phyloP scores from a whole-genome alignment of 2,329 filamentous ascomycete species.

The Zasmidium cellare region DNA sequence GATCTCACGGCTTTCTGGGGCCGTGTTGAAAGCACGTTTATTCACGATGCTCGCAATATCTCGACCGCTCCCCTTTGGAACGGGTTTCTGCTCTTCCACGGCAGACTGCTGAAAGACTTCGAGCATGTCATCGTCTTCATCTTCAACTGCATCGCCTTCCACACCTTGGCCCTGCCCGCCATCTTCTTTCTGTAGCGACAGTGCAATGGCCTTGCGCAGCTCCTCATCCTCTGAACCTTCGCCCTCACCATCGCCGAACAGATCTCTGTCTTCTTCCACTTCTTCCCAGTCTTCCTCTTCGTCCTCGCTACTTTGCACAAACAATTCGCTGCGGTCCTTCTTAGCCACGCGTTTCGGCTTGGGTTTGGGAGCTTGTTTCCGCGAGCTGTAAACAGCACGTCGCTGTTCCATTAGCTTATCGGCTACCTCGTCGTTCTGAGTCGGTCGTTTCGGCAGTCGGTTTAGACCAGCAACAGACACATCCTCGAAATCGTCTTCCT shows the following conservation, averaged over 20 bases:
- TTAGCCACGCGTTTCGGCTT: slow-evolving; percentile 20
- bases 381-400: slow-evolving; percentile 49
- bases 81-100: slow-evolving; percentile 44
- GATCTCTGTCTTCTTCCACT: slow-evolving; percentile 48
- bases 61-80: slow-evolving; percentile 48
- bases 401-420: slow-evolving; percentile 44
- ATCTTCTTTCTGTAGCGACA: slow-evolving; percentile 70
- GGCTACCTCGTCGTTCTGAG: slow-evolving; percentile 24
- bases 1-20: slow-evolving; percentile 45
- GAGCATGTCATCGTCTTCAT: slow-evolving; percentile 42
- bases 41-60: slow-evolving; percentile 75
- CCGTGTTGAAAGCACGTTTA: slow-evolving; percentile 65
- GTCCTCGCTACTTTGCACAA: slow-evolving; percentile 49
- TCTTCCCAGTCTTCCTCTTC: slow-evolving; percentile 43
- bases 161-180: slow-evolving; percentile 28
- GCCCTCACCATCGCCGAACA: slow-evolving; percentile 58
- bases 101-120: slow-evolving; percentile 49
- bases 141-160: slow-evolving; percentile 3
- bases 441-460: slow-evolving; percentile 66
- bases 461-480: slow-evolving; percentile 90
- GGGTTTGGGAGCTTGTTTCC: slow-evolving; percentile 30
- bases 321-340: slow-evolving; percentile 54
- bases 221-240: slow-evolving; percentile 64
- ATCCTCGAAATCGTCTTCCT: slow-evolving; percentile 81
- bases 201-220: slow-evolving; percentile 75